These are phyloP conservation scores for Erythrophleum fordii DNA, from an alignment of 306 rosid species.

Conservation along the genomic window DNA sequence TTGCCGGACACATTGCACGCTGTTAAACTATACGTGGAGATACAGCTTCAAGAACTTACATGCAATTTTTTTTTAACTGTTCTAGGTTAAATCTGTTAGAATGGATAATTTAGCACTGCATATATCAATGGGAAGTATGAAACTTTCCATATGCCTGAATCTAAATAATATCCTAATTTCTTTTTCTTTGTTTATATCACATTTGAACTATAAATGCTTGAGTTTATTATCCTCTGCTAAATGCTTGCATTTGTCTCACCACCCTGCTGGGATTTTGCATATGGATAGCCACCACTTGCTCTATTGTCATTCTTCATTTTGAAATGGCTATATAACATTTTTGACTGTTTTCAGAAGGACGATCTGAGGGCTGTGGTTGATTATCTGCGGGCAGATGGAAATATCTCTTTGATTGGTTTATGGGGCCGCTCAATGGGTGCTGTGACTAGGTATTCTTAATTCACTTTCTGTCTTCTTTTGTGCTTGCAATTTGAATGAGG, in stretches of 20 bases:
- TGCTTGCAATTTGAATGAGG: slow-evolving; percentile 30
- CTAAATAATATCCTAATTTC: slow-evolving; percentile 4
- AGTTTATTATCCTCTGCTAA: slow-evolving; percentile 4
- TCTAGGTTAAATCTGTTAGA: neutral
- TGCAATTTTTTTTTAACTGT: neutral
- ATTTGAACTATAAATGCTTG: neutral
- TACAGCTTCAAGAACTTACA: too few relatives aligned
- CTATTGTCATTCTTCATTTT: slow-evolving; percentile 27
- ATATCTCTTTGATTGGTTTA: slow-evolving; percentile 96
- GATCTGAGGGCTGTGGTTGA: slow-evolving; percentile 88
- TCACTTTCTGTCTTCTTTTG: slow-evolving; percentile 26
- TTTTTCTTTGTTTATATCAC: slow-evolving; percentile 10
- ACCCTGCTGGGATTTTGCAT: slow-evolving; percentile 20
- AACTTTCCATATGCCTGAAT: slow-evolving; percentile 2
- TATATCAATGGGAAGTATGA: slow-evolving; percentile 10
- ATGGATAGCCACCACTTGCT: slow-evolving; percentile 3
- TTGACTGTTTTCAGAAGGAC: slow-evolving; percentile 72
- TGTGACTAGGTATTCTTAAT: slow-evolving; percentile 79
- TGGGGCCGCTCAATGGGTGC: slow-evolving; percentile 99
- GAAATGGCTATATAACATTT: slow-evolving; percentile 39
- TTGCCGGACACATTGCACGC: too few relatives aligned
- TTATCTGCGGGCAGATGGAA: slow-evolving; percentile 91
- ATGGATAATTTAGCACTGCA: neutral
- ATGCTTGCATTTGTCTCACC: neutral
- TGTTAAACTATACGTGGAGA: too few relatives aligned